Base-by-base conservation (phyloP, 2,329 filamentous ascomycete genomes). In the Fusarium setosum region DNA sequence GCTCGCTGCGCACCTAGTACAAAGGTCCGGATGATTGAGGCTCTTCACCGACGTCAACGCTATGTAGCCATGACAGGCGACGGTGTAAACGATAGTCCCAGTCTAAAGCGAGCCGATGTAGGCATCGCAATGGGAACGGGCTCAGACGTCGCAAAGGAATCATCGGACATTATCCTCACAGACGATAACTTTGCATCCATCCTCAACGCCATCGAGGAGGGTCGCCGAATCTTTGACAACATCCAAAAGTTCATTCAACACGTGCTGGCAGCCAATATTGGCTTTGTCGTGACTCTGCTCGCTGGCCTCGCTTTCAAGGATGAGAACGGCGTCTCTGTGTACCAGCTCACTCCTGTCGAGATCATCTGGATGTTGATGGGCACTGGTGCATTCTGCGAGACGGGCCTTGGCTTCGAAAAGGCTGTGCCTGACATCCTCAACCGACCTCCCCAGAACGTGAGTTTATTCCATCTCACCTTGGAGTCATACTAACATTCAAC, bases 321-420 rank as follows among this genome's bases (percentile, higher is more conserved):
- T 69, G 64, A 73, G 4, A 79, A 80, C n/a, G 80, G 83, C 4
- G 81, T 90, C n/a, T 92, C 90, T 0, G 88, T 92, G 6, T 92
- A 92, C 73, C 88, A 90, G 0, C 82, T 92, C 10, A 83, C 89
- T 0, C 90, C 90, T 0, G 87, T 92, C 11, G 88, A 92, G 68
- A 91, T 92, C 62, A 82, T 92, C 17, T 92, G 89, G 88, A 88
- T 92, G 72, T 90, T 92, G 70, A 90, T 92, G 85, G 85, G 91
- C 52, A 92, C 90, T 0, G 90, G 87, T 38, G 87, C 86, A 1
- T 83, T 92, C 62, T 89, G 89, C 3, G 90, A 92, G 68, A 91
- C 92, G 80, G 90, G 90, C 38, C 82, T 93, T 4, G 90, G 90
- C 4, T 89, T 91, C 77, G 90, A 93, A 75, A 79, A 83, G 35